These are phyloP conservation scores for Picochlorum sp. DNA, from an alignment of 139 green algal species.

Conservation along the genomic window DNA sequence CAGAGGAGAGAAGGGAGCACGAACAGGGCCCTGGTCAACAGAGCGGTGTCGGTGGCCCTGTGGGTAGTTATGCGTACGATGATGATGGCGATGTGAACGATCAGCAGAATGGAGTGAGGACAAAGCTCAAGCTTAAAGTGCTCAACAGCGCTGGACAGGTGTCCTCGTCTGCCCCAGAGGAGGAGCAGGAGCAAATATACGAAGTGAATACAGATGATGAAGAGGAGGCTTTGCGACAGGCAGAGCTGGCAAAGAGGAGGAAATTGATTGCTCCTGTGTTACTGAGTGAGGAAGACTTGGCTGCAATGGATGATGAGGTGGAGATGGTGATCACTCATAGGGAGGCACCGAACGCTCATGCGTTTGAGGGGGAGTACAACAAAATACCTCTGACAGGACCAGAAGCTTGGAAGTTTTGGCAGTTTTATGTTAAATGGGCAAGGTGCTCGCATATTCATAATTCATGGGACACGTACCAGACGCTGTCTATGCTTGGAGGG, in stretches of 20 bases:
- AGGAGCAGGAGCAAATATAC: conserved; percentile 11
- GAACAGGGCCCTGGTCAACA: not conserved
- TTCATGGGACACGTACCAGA: conserved; percentile 60
- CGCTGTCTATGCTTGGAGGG: conserved; percentile 49
- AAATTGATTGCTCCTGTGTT: conserved; percentile 3
- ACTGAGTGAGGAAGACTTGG: conserved; percentile 32
- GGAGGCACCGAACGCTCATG: conserved; percentile 1
- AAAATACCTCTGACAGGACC: not conserved
- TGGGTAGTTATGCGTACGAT: not conserved
- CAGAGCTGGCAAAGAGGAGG: conserved; percentile 3
- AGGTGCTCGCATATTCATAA: conserved; percentile 75
- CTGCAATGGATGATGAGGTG: conserved; percentile 58
- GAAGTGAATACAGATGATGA: not conserved
- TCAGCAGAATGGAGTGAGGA: not conserved
- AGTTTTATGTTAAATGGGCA: conserved; percentile 93
- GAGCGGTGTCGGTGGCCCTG: not conserved
- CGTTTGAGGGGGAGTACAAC: not conserved
- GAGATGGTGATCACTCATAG: conserved; percentile 40
- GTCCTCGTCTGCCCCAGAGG: not conserved
- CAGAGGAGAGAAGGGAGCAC: not conserved
- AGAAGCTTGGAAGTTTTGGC: conserved; percentile 46
- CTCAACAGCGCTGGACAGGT: too few relatives aligned
- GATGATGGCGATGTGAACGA: not conserved
- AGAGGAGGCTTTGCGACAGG: not conserved
- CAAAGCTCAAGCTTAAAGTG: too few relatives aligned